Conservation (phyloP, 2,329 filamentous ascomycete species). For the Madurella mycetomatis region DNA sequence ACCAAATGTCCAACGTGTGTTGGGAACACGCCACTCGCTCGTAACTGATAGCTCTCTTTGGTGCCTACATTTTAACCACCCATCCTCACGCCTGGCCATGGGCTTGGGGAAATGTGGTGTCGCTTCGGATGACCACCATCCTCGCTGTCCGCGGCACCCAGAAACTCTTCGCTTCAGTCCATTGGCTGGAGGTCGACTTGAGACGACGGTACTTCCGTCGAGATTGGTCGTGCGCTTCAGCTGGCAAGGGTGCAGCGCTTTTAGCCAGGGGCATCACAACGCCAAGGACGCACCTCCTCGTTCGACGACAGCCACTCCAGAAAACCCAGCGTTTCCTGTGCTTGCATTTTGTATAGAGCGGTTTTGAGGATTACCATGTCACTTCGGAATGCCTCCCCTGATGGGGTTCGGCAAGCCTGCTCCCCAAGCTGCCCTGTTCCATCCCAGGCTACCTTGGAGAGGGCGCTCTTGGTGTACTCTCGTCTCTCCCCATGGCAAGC, state of each 20-base stretch:
- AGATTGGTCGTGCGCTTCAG: constrained; percentile 15
- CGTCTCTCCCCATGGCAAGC: too few relatives aligned
- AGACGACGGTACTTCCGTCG: background rate
- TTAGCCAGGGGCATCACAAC: constrained; percentile 3
- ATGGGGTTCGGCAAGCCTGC: background rate
- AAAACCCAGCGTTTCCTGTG: background rate
- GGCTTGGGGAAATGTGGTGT: too few relatives aligned
- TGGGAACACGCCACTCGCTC: too few relatives aligned
- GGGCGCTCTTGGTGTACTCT: background rate
- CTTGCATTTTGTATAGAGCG: constrained; percentile 1
- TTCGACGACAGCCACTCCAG: background rate
- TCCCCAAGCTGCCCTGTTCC: background rate
- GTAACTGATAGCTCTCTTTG: too few relatives aligned
- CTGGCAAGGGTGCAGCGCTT: constrained; percentile 19
- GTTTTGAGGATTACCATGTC: constrained; percentile 1
- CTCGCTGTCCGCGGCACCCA: background rate
- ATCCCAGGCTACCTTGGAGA: background rate
- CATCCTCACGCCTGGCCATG: too few relatives aligned
- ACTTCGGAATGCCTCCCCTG: constrained; percentile 3
- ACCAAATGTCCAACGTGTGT: too few relatives aligned
- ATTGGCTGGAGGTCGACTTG: constrained; percentile 9
- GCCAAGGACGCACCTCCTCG: background rate
- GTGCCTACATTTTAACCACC: too few relatives aligned
- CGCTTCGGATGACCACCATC: too few relatives aligned
- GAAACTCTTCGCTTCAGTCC: background rate